Evolutionary conservation across 2,329 filamentous ascomycete genomes (phyloP), one percentile per base, ranked within the genome.

Genomic region (Akanthomyces dipterigenus): DNA sequence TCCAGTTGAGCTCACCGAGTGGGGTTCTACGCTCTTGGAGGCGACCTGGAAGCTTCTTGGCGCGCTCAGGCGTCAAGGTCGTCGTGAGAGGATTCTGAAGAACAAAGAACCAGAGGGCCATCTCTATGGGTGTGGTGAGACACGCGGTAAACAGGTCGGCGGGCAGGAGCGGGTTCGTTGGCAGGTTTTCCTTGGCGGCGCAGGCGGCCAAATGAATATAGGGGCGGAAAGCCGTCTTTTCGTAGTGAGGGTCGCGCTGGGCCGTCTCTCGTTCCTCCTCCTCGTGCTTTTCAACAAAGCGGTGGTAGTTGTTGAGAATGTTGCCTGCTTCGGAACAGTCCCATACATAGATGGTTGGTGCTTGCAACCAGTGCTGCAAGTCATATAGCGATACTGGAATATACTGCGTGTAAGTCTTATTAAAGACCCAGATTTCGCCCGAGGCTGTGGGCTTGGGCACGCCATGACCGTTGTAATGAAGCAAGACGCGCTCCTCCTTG

Each of bases 361-460:
- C 93, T 64, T 93, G 92, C 8, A 99, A 85, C 95, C 95, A 99
- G 62, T 90, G 88, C 74, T 98, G 93, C 49, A 99, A 78, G 71
- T 99, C 95, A 70, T 96, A 97, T 9, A 99, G 79, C 1, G 93
- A 96, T 48, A 99, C 90, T 0, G 95, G 95, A 46, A 99, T 99
- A 72, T 99, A 99, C 75, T 99, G 95, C 0, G 95, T 99, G 72
- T 97, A 99, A 67, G 91, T 98, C 68, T 95, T 93, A 76, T 99
- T 99, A 75, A 99, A 99, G 5, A 98, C 96, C 95, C 95, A 99
- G 22, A 99, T 96, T 74, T 99, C 95, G 16, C 95, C 95, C 5
- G 93, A 97, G 3, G 90, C 87, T 0, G 95, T 99, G 3, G 95
- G 95, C 70, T 97, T 91, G 1, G 95, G 95, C 12, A 99, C 95